These are phyloP conservation scores for Lolium multiflorum DNA, from an alignment of 176 grass and related monocot genomes.

Conservation along the genomic window DNA sequence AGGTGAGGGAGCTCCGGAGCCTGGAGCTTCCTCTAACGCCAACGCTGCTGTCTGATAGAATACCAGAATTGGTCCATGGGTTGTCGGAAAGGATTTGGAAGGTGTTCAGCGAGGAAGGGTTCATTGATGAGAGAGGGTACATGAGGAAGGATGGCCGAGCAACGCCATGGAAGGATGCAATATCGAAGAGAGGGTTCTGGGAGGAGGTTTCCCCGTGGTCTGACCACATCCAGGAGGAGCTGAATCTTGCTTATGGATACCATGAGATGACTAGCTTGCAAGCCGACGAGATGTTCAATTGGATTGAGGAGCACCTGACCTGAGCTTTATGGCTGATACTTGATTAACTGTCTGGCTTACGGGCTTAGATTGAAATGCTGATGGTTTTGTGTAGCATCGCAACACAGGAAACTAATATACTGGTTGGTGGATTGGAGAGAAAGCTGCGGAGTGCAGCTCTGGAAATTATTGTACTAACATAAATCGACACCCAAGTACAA, in stretches of 20 bases:
- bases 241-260: slow-evolving; percentile 79
- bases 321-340: slow-evolving; percentile 6
- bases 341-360: background rate
- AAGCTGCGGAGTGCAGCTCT: background rate
- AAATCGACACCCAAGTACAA: background rate
- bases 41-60: slow-evolving; percentile 58
- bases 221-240: slow-evolving; percentile 70
- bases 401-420: slow-evolving; percentile 8
- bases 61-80: slow-evolving; percentile 45
- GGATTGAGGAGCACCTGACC: slow-evolving; percentile 54
- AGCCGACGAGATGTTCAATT: slow-evolving; percentile 65
- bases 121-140: slow-evolving; percentile 64
- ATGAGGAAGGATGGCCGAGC: slow-evolving; percentile 64
- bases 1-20: slow-evolving; percentile 61
- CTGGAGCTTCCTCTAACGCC: slow-evolving; percentile 65
- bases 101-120: slow-evolving; percentile 52
- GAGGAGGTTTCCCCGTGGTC: slow-evolving; percentile 50
- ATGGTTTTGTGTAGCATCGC: background rate
- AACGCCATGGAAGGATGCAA: slow-evolving; percentile 65
- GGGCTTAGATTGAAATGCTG: background rate
- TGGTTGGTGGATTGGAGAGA: background rate
- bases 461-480: background rate
- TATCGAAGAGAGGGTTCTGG: slow-evolving; percentile 51
- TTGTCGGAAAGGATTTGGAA: slow-evolving; percentile 55
- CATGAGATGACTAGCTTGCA: slow-evolving; percentile 84